phyloP scores from a whole-genome alignment of 2,329 filamentous ascomycete species.

The Tolypocladium ophioglossoides region DNA sequence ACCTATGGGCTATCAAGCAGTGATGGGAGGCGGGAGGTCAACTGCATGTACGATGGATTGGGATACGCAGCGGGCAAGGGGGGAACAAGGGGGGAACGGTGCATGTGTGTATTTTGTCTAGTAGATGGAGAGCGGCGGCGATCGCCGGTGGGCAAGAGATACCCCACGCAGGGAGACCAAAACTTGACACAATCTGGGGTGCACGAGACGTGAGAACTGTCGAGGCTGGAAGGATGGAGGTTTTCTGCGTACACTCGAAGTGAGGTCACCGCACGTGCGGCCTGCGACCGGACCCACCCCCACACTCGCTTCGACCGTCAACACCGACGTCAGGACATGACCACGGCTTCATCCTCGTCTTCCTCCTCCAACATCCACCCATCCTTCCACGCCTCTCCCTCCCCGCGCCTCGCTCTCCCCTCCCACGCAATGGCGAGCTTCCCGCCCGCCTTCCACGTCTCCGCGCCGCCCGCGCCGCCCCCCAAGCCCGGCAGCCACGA shows the following conservation, averaged over 20 bases:
- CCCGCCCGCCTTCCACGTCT: slow-evolving; percentile 15
- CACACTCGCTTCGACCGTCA: not conserved
- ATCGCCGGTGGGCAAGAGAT: not conserved
- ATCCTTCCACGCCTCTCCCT: not conserved
- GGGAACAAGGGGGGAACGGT: not conserved
- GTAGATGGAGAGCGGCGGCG: not conserved
- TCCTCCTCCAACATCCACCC: not conserved
- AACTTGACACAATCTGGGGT: not conserved
- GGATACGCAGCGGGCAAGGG: not conserved
- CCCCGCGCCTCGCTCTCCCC: not conserved
- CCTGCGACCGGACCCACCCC: not conserved
- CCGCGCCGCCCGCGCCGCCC: slow-evolving; percentile 54
- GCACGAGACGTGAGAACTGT: not conserved
- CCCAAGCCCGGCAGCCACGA: slow-evolving; percentile 64
- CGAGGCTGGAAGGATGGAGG: not conserved
- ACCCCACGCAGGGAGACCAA: not conserved
- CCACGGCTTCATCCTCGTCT: not conserved
- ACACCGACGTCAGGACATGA: not conserved
- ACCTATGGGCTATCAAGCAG: slow-evolving; percentile 48
- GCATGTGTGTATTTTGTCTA: not conserved
- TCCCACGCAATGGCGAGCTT: slow-evolving; percentile 16
- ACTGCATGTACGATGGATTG: not conserved
- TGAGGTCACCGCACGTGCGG: not conserved
- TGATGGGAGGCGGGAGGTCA: not conserved
- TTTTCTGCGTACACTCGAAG: not conserved